Evolutionary conservation across 208 protist species (phyloP).

Genomic region (Wallacemonas sp.): DNA sequence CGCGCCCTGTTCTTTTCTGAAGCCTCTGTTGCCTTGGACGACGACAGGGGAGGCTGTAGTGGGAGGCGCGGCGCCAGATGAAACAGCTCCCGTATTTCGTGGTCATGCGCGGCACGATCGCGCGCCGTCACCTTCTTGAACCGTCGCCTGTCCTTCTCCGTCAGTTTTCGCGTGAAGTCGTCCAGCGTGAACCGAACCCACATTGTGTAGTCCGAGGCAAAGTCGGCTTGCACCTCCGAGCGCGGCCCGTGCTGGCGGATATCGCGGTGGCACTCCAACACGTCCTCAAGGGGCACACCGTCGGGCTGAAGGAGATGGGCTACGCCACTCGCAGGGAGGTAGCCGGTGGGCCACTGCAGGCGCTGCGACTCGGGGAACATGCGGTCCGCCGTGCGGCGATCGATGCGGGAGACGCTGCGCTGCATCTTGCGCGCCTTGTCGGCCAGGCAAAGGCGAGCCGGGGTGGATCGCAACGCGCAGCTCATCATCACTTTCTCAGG

Average conservation of each 20-base stretch:
- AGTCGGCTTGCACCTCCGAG: conserved; percentile 70
- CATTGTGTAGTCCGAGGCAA: conserved; percentile 75
- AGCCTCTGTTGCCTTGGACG: conserved; percentile 1
- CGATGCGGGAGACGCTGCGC: conserved; percentile 48
- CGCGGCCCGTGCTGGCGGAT: conserved; percentile 25
- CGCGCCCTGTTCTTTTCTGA: background rate
- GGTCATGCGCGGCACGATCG: conserved; percentile 31
- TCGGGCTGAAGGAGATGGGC: conserved; percentile 66
- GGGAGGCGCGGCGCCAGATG: conserved; percentile 35
- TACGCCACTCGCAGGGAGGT: conserved; percentile 71
- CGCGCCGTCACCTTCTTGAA: conserved; percentile 36
- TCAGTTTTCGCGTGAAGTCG: conserved; percentile 42
- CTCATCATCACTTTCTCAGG: background rate
- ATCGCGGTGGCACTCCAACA: conserved; percentile 59
- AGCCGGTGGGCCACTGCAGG: conserved; percentile 57
- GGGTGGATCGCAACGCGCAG: background rate
- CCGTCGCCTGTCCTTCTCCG: conserved; percentile 22
- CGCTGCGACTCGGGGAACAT: conserved; percentile 57
- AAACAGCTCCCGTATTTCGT: conserved; percentile 37
- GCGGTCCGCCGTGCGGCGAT: conserved; percentile 22
- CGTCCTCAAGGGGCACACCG: conserved; percentile 55
- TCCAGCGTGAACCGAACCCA: conserved; percentile 58
- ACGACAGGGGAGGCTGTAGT: conserved; percentile 12
- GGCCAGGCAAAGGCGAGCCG: background rate
- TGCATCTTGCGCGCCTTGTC: conserved; percentile 23